Evolutionary conservation across 306 rosid species (phyloP).

Genomic region (Morella rubra): DNA sequence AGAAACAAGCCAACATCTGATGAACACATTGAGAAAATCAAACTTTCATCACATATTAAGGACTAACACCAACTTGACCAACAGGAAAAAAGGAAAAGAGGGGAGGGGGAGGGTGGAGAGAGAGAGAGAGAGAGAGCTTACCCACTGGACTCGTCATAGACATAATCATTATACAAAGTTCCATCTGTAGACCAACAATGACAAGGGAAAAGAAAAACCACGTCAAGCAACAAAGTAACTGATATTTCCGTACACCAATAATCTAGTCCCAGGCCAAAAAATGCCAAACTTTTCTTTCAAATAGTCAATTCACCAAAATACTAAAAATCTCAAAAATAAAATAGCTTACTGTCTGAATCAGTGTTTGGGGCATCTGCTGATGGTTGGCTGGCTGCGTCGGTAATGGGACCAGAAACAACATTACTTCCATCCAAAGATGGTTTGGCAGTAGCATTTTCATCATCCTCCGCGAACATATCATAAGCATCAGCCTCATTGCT

Average conservation of each 20-base stretch:
- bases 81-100: neutral
- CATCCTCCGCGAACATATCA: conserved; percentile 87
- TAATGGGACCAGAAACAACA: conserved; percentile 35
- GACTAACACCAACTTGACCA: no score
- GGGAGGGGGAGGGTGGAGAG: conserved; percentile 13
- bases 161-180: conserved; percentile 50
- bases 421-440: conserved; percentile 50
- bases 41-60: neutral
- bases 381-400: conserved; percentile 20
- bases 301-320: neutral
- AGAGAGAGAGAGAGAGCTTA: conserved; percentile 34
- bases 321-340: no score
- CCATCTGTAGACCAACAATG: conserved; percentile 44
- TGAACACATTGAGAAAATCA: neutral
- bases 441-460: conserved; percentile 42
- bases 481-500: conserved; percentile 48
- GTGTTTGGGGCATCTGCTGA: conserved; percentile 29
- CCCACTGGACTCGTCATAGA: conserved; percentile 70
- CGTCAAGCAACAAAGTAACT: conserved; percentile 4
- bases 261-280: neutral
- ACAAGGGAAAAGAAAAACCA: conserved; percentile 13
- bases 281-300: neutral
- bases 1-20: neutral
- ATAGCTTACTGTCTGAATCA: conserved; percentile 45
- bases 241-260: conserved; percentile 22